Conservation (phyloP, 176 grass and related monocot species). For the Ensete ventricosum region DNA sequence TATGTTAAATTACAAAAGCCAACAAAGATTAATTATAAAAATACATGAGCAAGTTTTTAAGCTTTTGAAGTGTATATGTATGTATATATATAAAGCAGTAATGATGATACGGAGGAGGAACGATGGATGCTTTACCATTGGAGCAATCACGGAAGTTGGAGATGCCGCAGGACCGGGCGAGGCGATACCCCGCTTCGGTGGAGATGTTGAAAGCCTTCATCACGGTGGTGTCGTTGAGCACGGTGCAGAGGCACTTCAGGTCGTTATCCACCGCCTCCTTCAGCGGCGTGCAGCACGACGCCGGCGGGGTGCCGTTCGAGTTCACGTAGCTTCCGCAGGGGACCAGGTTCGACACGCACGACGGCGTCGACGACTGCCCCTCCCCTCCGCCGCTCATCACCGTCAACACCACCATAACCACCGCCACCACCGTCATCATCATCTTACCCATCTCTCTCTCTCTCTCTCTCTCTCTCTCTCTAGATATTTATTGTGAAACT, state of each 20-base stretch:
- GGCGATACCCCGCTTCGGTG: not conserved
- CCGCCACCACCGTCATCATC: not conserved
- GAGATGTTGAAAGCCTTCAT: not conserved
- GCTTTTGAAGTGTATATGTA: no score
- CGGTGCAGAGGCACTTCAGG: constrained; percentile 1
- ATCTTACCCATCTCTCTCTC: no score
- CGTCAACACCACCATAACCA: not conserved
- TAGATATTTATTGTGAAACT: no score
- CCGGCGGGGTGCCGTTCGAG: constrained; percentile 4
- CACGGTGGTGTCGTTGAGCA: not conserved
- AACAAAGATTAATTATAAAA: no score
- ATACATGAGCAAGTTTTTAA: no score
- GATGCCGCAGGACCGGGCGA: constrained; percentile 7
- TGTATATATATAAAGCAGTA: no score
- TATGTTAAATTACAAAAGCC: no score
- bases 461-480: no score
- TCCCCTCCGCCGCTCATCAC: not conserved
- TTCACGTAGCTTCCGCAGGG: constrained; percentile 1
- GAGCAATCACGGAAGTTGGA: not conserved
- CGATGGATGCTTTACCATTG: no score
- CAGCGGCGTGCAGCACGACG: constrained; percentile 4
- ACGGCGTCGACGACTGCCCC: not conserved
- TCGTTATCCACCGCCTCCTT: constrained; percentile 1
- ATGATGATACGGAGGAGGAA: no score
- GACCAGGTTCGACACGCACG: not conserved